These are phyloP conservation scores for Macrolepiota dolichaula DNA, from an alignment of 768 basidiomycete genomes.

Conservation along the genomic window DNA sequence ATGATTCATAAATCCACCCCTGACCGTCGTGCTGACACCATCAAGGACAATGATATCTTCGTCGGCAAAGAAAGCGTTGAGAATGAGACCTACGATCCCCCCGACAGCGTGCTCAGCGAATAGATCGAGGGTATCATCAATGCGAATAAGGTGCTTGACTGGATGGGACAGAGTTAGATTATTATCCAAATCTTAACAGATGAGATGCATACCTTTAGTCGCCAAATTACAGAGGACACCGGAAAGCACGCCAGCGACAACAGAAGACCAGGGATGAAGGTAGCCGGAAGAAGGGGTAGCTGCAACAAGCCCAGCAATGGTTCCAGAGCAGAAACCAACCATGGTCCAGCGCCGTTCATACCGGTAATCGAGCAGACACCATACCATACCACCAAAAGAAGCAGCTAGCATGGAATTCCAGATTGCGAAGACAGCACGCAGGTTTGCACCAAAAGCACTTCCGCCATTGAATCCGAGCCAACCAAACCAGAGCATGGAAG, in stretches of 20 bases:
- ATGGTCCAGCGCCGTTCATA: constrained; percentile 82
- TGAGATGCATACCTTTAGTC: constrained; percentile 59
- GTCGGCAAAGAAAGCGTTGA: constrained; percentile 76
- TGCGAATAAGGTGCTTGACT: constrained; percentile 67
- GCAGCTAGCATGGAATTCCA: constrained; percentile 90
- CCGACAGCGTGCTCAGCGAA: constrained; percentile 91
- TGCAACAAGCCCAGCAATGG: constrained; percentile 84
- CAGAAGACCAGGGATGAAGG: constrained; percentile 72
- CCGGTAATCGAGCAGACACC: constrained; percentile 79
- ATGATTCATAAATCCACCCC: constrained; percentile 72
- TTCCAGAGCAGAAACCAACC: constrained; percentile 93
- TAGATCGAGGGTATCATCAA: constrained; percentile 90
- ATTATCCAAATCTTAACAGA: not conserved
- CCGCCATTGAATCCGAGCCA: constrained; percentile 93
- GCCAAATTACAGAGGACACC: constrained; percentile 80
- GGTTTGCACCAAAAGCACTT: constrained; percentile 82
- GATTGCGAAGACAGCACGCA: constrained; percentile 79
- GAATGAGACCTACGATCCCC: constrained; percentile 70
- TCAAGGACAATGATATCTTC: constrained; percentile 62
- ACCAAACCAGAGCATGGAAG: constrained; percentile 85
- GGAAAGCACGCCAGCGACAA: constrained; percentile 71
- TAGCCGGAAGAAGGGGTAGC: constrained; percentile 88
- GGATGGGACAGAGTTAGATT: constrained; percentile 11
- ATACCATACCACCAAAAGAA: constrained; percentile 77
- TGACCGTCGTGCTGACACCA: constrained; percentile 49